Percentiles rank a stretch among this genome's conserved stretches.
phyloP scores from a whole-genome alignment of 176 grass and related monocot species.

The Rhynchospora pubera region DNA sequence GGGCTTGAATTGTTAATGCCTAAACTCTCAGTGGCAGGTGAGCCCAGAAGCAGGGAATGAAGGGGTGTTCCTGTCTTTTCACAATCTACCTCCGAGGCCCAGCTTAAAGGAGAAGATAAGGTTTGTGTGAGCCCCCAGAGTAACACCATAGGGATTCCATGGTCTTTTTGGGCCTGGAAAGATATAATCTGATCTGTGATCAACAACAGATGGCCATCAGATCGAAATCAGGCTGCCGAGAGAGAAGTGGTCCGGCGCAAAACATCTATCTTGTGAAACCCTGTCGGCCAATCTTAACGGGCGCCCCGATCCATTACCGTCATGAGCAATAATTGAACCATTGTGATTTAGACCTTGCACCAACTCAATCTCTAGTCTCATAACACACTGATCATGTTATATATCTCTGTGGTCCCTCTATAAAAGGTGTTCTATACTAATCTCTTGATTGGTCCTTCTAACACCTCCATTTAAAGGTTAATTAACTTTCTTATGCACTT shows the following conservation, averaged over 20 bases:
- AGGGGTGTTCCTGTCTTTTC: constrained; percentile 26
- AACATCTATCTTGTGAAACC: constrained; percentile 28
- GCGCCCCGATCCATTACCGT: constrained; percentile 28
- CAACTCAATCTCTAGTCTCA: constrained; percentile 52
- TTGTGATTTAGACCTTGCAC: constrained; percentile 59
- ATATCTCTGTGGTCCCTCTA: constrained; percentile 30
- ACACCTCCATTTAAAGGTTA: constrained; percentile 21
- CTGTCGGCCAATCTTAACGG: constrained; percentile 50
- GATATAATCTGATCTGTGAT: constrained; percentile 14
- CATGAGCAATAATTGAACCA: constrained; percentile 69
- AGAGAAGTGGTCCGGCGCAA: constrained; percentile 31
- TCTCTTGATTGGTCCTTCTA: constrained; percentile 28
- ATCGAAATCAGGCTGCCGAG: constrained; percentile 32
- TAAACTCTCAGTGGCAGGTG: constrained; percentile 18
- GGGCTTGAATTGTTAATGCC: constrained; percentile 19
- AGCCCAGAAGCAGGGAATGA: constrained; percentile 3
- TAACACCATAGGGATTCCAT: constrained; percentile 30
- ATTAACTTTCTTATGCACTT: constrained; percentile 21
- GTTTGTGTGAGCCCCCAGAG: constrained; percentile 29
- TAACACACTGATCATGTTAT: constrained; percentile 57
- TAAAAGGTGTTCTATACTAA: constrained; percentile 24
- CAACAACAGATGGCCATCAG: constrained; percentile 13
- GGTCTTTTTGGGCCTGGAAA: constrained; percentile 24
- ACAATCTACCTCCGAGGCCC: constrained; percentile 11
- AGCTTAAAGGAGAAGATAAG: constrained; percentile 51